A percentile compares a stretch with the other conserved stretches of the same genome.
These are phyloP conservation scores for Phyllosticta paracitricarpa DNA, from an alignment of 2,329 filamentous ascomycete genomes.

Conservation along the genomic window DNA sequence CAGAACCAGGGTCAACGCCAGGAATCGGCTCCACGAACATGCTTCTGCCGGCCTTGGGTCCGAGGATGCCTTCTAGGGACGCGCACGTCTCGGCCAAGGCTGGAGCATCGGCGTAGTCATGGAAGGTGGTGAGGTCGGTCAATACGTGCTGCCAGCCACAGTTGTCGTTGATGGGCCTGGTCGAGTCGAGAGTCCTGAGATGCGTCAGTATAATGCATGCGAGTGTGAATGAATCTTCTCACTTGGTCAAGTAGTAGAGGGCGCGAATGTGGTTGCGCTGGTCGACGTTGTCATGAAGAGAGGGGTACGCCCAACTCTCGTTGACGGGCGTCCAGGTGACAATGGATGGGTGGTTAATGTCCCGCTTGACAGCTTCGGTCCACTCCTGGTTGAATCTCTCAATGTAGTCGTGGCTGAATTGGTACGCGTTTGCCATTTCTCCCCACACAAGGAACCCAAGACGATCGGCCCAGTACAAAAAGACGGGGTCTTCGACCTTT, in stretches of 20 bases:
- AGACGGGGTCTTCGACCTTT: conserved; percentile 52
- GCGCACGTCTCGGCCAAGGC: conserved; percentile 47
- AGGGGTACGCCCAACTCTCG: conserved; percentile 53
- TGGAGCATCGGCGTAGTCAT: conserved; percentile 54
- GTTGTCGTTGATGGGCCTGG: conserved; percentile 58
- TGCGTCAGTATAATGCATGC: neutral
- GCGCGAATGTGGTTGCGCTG: conserved; percentile 56
- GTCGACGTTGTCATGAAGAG: conserved; percentile 44
- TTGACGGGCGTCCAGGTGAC: conserved; percentile 60
- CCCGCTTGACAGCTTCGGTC: conserved; percentile 51
- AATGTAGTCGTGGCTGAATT: conserved; percentile 49
- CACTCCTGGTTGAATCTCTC: conserved; percentile 55
- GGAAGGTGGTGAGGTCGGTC: conserved; percentile 57
- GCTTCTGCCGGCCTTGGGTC: conserved; percentile 40
- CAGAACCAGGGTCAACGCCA: conserved; percentile 37
- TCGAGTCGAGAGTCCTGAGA: conserved; percentile 46
- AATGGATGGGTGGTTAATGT: conserved; percentile 56
- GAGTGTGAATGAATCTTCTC: conserved; percentile 14
- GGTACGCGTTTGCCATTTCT: conserved; percentile 56
- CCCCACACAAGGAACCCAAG: conserved; percentile 55
- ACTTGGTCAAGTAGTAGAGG: conserved; percentile 57
- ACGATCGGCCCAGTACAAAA: conserved; percentile 52
- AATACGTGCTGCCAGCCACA: conserved; percentile 61
- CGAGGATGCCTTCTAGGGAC: conserved; percentile 44
- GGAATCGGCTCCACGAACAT: conserved; percentile 45